phyloP scores from a whole-genome alignment of 2,329 filamentous ascomycete genomes.

The Neoarthrinium moseri region DNA sequence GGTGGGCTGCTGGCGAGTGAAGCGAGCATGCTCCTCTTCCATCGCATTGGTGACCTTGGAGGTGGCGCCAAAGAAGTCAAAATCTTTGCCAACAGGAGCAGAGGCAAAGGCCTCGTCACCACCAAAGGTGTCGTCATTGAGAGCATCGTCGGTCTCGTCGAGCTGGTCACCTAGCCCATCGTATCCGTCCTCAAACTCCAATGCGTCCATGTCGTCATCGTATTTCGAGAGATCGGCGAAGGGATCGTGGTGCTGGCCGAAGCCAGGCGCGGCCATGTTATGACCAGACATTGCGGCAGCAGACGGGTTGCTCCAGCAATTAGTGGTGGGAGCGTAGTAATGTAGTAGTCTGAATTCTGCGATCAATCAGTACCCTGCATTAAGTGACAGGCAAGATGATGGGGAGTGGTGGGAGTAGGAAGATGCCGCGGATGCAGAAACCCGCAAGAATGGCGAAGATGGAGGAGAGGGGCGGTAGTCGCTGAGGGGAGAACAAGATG shows the following conservation, averaged over 20 bases:
- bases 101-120: conserved; percentile 40
- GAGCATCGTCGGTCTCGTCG: conserved; percentile 86
- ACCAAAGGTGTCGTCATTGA: conserved; percentile 96
- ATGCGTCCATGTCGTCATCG: conserved; percentile 56
- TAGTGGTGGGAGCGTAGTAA: neutral
- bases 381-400: neutral
- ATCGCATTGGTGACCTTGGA: conserved; percentile 83
- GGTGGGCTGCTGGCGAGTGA: conserved; percentile 68
- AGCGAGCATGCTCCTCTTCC: conserved; percentile 87
- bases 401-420: neutral
- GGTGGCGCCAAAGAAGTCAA: conserved; percentile 94
- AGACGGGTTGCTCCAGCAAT: neutral
- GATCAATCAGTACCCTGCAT: too few species aligned
- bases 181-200: conserved; percentile 95
- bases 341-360: too few species aligned
- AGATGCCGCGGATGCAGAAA: neutral
- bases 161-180: conserved; percentile 90
- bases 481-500: neutral
- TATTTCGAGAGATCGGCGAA: conserved; percentile 77
- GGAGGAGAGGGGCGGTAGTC: neutral
- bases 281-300: conserved; percentile 61
- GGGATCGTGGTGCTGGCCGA: conserved; percentile 79
- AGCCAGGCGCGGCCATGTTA: conserved; percentile 70
- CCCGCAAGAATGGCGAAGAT: neutral
- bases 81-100: conserved; percentile 77